These are phyloP conservation scores for Cardamine occulta DNA, from an alignment of 345 rosid genomes.

Conservation along the genomic window DNA sequence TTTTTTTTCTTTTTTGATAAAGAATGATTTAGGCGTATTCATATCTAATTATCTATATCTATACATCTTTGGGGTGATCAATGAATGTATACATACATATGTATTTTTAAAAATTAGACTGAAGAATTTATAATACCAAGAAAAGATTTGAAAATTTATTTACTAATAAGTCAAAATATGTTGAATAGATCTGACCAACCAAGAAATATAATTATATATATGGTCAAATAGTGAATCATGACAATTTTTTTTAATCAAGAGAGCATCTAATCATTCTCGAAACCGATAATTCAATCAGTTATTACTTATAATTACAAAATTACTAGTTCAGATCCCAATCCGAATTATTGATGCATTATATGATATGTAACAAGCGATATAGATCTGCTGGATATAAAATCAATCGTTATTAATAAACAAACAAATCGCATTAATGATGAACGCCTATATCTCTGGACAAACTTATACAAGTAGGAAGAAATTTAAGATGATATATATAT, in stretches of 20 bases:
- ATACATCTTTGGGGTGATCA: background rate
- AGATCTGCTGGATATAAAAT: constrained; percentile 28
- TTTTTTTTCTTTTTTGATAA: background rate
- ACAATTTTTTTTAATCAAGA: background rate
- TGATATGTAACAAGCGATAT: constrained; percentile 8
- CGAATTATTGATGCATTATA: constrained; percentile 25
- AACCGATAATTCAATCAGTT: constrained; percentile 7
- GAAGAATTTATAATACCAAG: background rate
- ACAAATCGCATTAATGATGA: constrained; percentile 32
- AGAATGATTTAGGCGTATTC: background rate
- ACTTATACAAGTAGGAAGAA: constrained; percentile 34
- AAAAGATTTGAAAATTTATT: background rate
- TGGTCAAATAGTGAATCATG: constrained; percentile 16
- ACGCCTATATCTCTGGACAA: constrained; percentile 17
- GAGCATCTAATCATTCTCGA: constrained; percentile 31
- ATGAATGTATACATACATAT: background rate
- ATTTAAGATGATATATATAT: constrained; percentile 13
- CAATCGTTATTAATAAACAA: constrained; percentile 8
- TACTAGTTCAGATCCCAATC: constrained; percentile 22
- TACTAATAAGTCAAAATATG: constrained; percentile 22
- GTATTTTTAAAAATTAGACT: background rate
- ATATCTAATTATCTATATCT: constrained; percentile 13
- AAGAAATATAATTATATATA: background rate
- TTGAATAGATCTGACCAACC: constrained; percentile 30
- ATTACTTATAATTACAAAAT: background rate